Evolutionary conservation across 345 rosid species (phyloP), one percentile per base, ranked within the genome.

Genomic region (Gossypioides kirkii): DNA sequence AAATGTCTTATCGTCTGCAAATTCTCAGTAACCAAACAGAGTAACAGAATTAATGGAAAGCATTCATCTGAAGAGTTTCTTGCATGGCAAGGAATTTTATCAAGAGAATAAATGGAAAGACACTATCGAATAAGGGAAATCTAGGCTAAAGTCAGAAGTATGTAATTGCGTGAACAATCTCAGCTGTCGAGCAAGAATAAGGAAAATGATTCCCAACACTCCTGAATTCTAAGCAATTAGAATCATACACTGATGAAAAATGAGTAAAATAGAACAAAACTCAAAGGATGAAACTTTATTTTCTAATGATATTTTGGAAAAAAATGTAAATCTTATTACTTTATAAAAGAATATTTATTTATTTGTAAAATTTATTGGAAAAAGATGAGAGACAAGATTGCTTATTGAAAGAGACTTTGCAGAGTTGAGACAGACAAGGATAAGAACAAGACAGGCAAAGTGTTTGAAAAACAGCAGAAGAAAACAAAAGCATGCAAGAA

Each of bases 111-210:
- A 78, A 82, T 10, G 32, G 36, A 53, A 73, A 32, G 38, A 5
- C 38, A 32, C 38, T 5, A 32, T 32, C 38, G 1, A 32, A 32
- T 65, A 75, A 70, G 2, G 73, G 77, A 83, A 83, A 76, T 81
- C 73, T 80, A 81, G 76, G 82, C 83, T 66, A 36, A 76, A 61
- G 75, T 72, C 79, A 52, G 81, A 62, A 0, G 38, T 32, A 32
- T 38, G 7, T n/a, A n/a, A 62, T 18, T n/a, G 23, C 17, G 45
- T 38, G 25, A 62, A 46, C 72, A 80, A 68, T 73, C 70, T 65
- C 66, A 52, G 69, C 67, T 62, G 47, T 62, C 47, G 46, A 62
- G 14, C 46, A 38, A 62, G 47, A 62, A 62, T 1, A 36, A 25
- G 78, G 74, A 68, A 68, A 32, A 53, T 52, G 74, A 80, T 72